Base-by-base conservation (phyloP, 192 early-diverging fungal species). In the Coemansia aciculifera region DNA sequence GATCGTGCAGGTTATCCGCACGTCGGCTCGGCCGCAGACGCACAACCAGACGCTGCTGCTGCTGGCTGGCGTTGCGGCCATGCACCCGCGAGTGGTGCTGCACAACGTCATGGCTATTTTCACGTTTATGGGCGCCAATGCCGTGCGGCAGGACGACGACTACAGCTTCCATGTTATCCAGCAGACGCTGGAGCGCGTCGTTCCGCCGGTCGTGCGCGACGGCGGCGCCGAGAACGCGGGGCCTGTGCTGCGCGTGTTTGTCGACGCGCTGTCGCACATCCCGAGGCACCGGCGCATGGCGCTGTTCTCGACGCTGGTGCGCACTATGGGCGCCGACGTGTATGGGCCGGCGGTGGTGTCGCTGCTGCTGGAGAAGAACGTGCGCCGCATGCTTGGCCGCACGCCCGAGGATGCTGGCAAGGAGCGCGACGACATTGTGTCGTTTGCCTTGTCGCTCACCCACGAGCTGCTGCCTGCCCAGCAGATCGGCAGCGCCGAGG, bases 121-220 rank as follows among this genome's bases (percentile, higher is more conserved):
- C 71, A 99, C 94, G 12, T 98, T 98, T 72, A 96, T 99, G 96
- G 96, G 96, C 17, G 93, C 92, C 46, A 97, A 93, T 64, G 91
- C 95, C 1, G 67, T 99, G 65, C 89, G 91, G n/a, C 94, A 95
- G 75, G 96, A 99, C 78, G 96, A 99, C 75, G 90, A 92, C 71
- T 99, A 95, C 85, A 93, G 89, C 70, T 96, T 96, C 89, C 90
- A 92, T 54, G 94, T 98, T 5, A 97, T 99, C 66, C 90, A 93
- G 63, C 89, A 90, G 73, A 95, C 94, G 5, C 72, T 98, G 40
- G 89, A 90, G 68, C 92, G 90, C 52, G 89, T 99, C 21, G 78
- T 99, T 60, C 95, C 95, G 24, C 85, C 94, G 13, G 79, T 98
- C 64, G 85, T 74, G 36, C 67, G 68, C 40, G 68, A 64, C 12